A percentile compares a stretch with the other conserved stretches of the same genome.
Conservation (phyloP, 495 filamentous ascomycete species). For the Penicillium maclennaniae region DNA sequence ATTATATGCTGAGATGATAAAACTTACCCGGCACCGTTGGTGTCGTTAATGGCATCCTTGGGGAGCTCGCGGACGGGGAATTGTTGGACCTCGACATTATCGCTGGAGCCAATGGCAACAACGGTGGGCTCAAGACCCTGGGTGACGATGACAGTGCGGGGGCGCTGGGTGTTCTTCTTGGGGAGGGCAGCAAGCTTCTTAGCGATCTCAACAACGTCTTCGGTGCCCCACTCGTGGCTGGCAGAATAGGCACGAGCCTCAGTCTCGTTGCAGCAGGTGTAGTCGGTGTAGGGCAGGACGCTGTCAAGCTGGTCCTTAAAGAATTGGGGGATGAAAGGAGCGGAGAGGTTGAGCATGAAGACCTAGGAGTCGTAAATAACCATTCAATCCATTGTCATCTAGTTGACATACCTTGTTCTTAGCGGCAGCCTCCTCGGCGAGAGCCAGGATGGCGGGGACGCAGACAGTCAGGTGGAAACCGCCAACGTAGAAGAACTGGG, state of each 20-base stretch:
- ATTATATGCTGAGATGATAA: background rate
- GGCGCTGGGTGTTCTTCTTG: conserved; percentile 80
- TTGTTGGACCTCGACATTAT: conserved; percentile 66
- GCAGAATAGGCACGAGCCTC: conserved; percentile 85
- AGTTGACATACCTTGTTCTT: conserved; percentile 66
- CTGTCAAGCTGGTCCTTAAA: conserved; percentile 94
- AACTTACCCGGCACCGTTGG: conserved; percentile 84
- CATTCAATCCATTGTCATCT: background rate
- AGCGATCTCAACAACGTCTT: conserved; percentile 83
- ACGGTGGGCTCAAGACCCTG: conserved; percentile 90
- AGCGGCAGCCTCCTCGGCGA: conserved; percentile 81
- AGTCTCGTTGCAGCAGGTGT: conserved; percentile 94
- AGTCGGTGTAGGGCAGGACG: conserved; percentile 87
- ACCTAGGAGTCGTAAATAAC: conserved; percentile 34
- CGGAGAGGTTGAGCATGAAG: conserved; percentile 85
- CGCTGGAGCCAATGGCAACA: conserved; percentile 61
- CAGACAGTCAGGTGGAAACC: conserved; percentile 88
- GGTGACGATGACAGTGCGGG: conserved; percentile 82
- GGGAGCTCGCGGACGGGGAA: conserved; percentile 75
- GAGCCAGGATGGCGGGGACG: conserved; percentile 80
- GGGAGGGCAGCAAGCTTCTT: conserved; percentile 78
- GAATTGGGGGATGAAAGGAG: conserved; percentile 94
- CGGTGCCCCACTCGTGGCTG: conserved; percentile 64
- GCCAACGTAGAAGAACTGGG: conserved; percentile 85
- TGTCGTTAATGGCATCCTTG: conserved; percentile 79